Base-by-base conservation (phyloP, 2,329 filamentous ascomycete genomes). In the Aspergillus transmontanensis region DNA sequence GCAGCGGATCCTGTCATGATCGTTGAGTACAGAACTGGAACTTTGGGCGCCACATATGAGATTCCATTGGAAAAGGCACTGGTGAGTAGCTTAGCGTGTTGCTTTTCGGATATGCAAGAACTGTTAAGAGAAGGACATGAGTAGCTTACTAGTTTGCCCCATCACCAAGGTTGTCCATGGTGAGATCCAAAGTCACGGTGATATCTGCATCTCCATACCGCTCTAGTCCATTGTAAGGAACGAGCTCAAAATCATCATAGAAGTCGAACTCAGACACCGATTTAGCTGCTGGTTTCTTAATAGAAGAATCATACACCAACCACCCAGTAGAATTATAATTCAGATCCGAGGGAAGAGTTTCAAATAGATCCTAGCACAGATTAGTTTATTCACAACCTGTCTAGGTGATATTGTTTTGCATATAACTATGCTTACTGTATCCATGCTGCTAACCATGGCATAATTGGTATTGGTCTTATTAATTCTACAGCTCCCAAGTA, bases 241-340 rank as follows among this genome's bases (percentile, higher is more conserved):
- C 83, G 0, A 96, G 84, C 0, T 78, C 83, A 66, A 90, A 87
- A 73, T 96, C 93, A 71, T 96, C 92, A 63, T 89, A 90, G 0
- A 88, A 84, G n/a, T 89, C 79, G 50, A 93, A 88, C 55, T 6
- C 71, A 59, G 23, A 46, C 59, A 1, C 68, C 67, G 16, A 74
- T 70, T 0, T 63, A 69, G n/a, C 34, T 6, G 72, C 64, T 0
- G 69, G 66, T 26, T 75, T 66, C 0, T 65, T 55, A 0, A 73
- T 81, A 0, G 89, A 88, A 11, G 92, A 72, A 0, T 79, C 71
- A 58, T 80, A 82, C 70, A 75, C 93, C 87, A 76, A 95, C 94
- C 53, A 93, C 79, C 69, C 83, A 79, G 85, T 87, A 60, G 66
- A 51, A 57, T 77, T 72, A 53, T 74, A 71, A 23, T 77, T 67